Percentiles rank a stretch among this genome's conserved stretches.
Conservation (phyloP, 768 basidiomycete species). For the Xerocomellus intermedius region DNA sequence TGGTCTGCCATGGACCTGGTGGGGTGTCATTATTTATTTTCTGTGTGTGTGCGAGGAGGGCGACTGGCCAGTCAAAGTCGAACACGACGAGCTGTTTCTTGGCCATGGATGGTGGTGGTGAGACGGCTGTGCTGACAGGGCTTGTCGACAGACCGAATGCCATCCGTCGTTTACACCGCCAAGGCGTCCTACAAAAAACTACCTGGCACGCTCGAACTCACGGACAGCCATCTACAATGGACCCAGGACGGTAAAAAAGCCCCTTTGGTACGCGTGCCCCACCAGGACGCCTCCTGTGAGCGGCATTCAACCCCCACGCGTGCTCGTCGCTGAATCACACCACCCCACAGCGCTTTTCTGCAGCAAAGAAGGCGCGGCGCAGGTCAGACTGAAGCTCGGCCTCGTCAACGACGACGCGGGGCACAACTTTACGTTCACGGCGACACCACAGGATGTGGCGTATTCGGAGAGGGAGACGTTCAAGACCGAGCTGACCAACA, state of each 20-base stretch:
- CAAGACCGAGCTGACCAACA: conserved; percentile 73
- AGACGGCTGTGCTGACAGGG: too few species aligned
- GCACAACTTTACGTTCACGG: conserved; percentile 81
- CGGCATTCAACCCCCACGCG: conserved; percentile 26
- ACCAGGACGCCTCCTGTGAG: conserved; percentile 61
- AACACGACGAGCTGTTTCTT: conserved; percentile 79
- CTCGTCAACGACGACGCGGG: conserved; percentile 67
- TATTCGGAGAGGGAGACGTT: conserved; percentile 75
- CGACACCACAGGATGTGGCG: conserved; percentile 56
- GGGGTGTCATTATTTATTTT: neutral
- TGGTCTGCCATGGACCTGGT: conserved; percentile 88
- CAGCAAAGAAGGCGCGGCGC: conserved; percentile 79
- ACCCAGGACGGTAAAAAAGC: conserved; percentile 67
- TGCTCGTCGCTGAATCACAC: neutral
- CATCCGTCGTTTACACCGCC: conserved; percentile 66
- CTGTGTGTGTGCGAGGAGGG: neutral
- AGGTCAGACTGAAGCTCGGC: conserved; percentile 75
- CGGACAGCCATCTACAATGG: conserved; percentile 74
- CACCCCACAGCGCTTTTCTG: conserved; percentile 67
- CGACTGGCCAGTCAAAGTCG: conserved; percentile 90
- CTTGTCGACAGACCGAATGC: conserved; percentile 39
- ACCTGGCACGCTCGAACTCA: conserved; percentile 72
- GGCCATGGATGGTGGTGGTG: neutral
- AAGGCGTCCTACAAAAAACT: conserved; percentile 85
- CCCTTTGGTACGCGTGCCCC: conserved; percentile 61